Conservation (phyloP, 1,139 yeast species). For the Diutina siamensis region DNA sequence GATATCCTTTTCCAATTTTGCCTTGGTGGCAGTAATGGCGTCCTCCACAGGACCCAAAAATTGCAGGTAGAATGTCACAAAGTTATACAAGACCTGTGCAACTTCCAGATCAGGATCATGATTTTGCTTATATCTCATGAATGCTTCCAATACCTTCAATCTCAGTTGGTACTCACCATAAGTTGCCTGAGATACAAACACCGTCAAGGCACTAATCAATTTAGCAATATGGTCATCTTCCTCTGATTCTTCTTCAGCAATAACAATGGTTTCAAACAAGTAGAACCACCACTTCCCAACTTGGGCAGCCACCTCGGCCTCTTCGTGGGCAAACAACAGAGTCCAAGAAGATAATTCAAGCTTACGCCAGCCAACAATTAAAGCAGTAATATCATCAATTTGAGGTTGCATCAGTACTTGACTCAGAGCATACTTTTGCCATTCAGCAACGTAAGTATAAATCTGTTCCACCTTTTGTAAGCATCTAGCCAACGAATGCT, state of each 20-base stretch:
- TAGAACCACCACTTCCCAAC: slow-evolving; percentile 89
- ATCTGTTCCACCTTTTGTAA: slow-evolving; percentile 81
- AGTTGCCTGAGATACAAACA: slow-evolving; percentile 66
- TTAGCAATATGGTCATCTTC: slow-evolving; percentile 16
- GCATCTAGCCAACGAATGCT: slow-evolving; percentile 61
- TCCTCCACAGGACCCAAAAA: slow-evolving; percentile 40
- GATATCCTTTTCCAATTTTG: slow-evolving; percentile 62
- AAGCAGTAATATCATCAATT: slow-evolving; percentile 45
- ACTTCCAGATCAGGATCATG: slow-evolving; percentile 12
- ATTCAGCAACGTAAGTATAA: slow-evolving; percentile 70
- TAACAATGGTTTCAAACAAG: slow-evolving; percentile 63
- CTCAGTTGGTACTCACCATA: slow-evolving; percentile 62
- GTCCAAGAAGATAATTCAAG: slow-evolving; percentile 84
- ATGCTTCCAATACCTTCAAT: slow-evolving; percentile 48
- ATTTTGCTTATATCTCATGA: slow-evolving; percentile 36
- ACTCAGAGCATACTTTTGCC: slow-evolving; percentile 87
- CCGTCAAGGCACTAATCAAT: slow-evolving; percentile 57
- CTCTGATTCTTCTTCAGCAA: slow-evolving; percentile 24
- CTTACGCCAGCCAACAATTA: slow-evolving; percentile 86
- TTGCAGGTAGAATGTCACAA: slow-evolving; percentile 55
- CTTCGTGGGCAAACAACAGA: slow-evolving; percentile 49
- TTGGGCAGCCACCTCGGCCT: slow-evolving; percentile 41
- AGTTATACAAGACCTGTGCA: slow-evolving; percentile 43
- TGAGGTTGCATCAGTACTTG: slow-evolving; percentile 53
- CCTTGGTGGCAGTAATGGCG: slow-evolving; percentile 33